Evolutionary conservation across 306 rosid species (phyloP).

Genomic region (Cercis canadensis): DNA sequence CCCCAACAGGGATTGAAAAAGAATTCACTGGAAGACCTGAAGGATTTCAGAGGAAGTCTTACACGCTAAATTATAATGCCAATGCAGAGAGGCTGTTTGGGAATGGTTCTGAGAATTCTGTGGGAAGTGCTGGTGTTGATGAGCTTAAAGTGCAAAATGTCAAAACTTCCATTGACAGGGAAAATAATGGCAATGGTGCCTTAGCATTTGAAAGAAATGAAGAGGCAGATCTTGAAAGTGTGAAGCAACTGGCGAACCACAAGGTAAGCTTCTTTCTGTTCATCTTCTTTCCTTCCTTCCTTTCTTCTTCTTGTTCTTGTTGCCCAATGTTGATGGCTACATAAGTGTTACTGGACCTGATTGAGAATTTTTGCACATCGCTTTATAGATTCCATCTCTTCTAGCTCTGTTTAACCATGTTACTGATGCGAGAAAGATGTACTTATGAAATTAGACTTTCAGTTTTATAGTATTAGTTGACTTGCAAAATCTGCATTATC

Average conservation of each 20-base stretch:
- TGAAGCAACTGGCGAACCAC: constrained; percentile 47
- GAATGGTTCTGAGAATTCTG: constrained; percentile 52
- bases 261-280: constrained; percentile 50
- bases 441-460: neutral
- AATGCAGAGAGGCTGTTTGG: constrained; percentile 40
- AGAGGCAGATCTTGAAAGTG: constrained; percentile 31
- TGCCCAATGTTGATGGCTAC: constrained; percentile 19
- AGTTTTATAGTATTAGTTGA: neutral
- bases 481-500: constrained; percentile 26
- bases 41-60: constrained; percentile 54
- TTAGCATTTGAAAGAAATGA: constrained; percentile 45
- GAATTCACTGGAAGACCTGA: constrained; percentile 69
- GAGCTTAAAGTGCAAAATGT: constrained; percentile 41
- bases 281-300: neutral
- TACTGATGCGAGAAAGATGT: constrained; percentile 21
- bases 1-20: constrained; percentile 63
- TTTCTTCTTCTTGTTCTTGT: constrained; percentile 5
- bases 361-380: constrained; percentile 15
- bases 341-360: constrained; percentile 6
- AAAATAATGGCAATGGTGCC: constrained; percentile 34
- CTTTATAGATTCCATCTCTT: neutral
- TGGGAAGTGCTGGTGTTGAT: constrained; percentile 37
- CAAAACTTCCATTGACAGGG: constrained; percentile 42
- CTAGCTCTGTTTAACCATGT: neutral
- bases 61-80: constrained; percentile 46